Base-by-base conservation (phyloP, 306 rosid species). In the Sesbania bispinosa region DNA sequence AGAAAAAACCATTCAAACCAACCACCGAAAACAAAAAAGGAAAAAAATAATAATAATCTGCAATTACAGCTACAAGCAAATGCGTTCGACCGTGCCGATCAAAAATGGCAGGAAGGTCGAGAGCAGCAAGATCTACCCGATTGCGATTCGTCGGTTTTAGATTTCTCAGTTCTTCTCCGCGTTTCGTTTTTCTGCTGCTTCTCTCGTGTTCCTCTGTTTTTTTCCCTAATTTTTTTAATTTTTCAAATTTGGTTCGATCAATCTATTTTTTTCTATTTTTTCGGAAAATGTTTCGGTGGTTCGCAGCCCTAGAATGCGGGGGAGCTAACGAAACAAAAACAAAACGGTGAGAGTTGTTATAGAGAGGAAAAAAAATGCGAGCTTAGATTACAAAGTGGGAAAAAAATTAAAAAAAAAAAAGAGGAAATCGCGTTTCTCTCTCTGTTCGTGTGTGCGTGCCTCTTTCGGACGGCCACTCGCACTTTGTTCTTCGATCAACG, bases 121-220 rank as follows among this genome's bases (percentile, higher is more conserved):
- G 19, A 58, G 61, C 75, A 38, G 50, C 84, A 67, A 77, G 96
- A 93, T 93, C 95, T 79, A 50, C 55, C 64, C 80, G 72, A 53
- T 76, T 79, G 62, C 42, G 80, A 65, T 79, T 79, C 71, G 10
- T 26, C 26, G 67, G 24, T 41, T 11, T 7, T 36, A 7, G 64
- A 64, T 51, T 50, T 35, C 9, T 43, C 50, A 38, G 45, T 75
- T 64, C 41, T 71, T 67, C 78, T 57, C 78, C 60, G 59, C 71
- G 69, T 66, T 74, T 59, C 67, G 45, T 41, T 62, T 50, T 27
- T 45, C 23, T 36, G 70, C 71, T 70, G 64, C 52, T 38, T 63
- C 55, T 41, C 18, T 58, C 42, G 8, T 36, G 30, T 63, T 32
- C 39, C 18, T 83, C 9, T 0, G n/a, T 60, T 52, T 41, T 50